A percentile compares a stretch with the other conserved stretches of the same genome.
These are phyloP conservation scores for Rhizodiscina lignyota DNA, from an alignment of 495 filamentous ascomycete genomes.

Conservation along the genomic window DNA sequence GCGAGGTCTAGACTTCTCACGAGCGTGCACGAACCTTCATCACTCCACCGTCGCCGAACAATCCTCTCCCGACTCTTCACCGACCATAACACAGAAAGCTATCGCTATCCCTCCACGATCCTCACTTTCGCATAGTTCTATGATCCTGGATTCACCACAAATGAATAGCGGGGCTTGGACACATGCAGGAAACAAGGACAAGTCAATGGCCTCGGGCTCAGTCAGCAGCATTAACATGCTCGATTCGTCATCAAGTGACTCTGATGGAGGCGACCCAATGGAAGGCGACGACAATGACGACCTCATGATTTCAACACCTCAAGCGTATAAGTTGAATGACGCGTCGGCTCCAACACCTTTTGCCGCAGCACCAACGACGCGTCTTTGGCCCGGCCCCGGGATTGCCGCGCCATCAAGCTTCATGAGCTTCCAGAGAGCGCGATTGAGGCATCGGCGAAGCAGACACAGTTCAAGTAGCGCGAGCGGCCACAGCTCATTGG, in stretches of 20 bases:
- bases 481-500: slow-evolving; percentile 53
- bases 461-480: slow-evolving; percentile 54
- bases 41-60: slow-evolving; percentile 85
- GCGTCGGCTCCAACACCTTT: slow-evolving; percentile 31
- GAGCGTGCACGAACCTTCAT: slow-evolving; percentile 86
- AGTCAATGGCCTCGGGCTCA: slow-evolving; percentile 63
- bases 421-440: slow-evolving; percentile 44
- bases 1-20: slow-evolving; percentile 78
- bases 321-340: slow-evolving; percentile 34
- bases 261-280: slow-evolving; percentile 64
- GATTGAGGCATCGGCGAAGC: slow-evolving; percentile 36
- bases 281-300: slow-evolving; percentile 67
- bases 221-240: slow-evolving; percentile 71
- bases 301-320: slow-evolving; percentile 51
- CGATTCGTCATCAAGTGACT: slow-evolving; percentile 53
- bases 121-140: slow-evolving; percentile 26
- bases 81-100: slow-evolving; percentile 61
- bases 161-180: slow-evolving; percentile 27
- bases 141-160: slow-evolving; percentile 29
- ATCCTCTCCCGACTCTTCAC: slow-evolving; percentile 86
- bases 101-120: slow-evolving; percentile 55
- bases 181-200: slow-evolving; percentile 38
- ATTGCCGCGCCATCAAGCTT: slow-evolving; percentile 22
- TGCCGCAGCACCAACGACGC: slow-evolving; percentile 19
- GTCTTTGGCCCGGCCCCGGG: slow-evolving; percentile 32